phyloP scores from a whole-genome alignment of 495 filamentous ascomycete species.

The Sordaria brevicollis region DNA sequence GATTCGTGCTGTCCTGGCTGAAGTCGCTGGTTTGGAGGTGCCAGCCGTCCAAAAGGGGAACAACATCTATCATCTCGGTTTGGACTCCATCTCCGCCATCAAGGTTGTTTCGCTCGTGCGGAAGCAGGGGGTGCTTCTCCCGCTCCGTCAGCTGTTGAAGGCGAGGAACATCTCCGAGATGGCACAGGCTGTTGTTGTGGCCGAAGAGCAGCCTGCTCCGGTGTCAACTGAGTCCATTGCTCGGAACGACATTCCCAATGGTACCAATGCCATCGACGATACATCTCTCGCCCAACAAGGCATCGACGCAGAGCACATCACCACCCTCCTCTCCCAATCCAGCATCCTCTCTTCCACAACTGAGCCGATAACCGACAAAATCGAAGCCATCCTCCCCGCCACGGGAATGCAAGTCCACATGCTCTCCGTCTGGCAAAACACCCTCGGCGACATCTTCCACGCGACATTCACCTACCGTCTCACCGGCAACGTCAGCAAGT shows the following conservation, averaged over 20 bases:
- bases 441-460: slow-evolving; percentile 49
- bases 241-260: not conserved
- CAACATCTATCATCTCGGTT: slow-evolving; percentile 73
- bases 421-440: slow-evolving; percentile 58
- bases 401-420: slow-evolving; percentile 63
- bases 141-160: slow-evolving; percentile 56
- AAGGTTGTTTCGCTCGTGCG: slow-evolving; percentile 55
- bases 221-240: not conserved
- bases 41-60: slow-evolving; percentile 49
- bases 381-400: slow-evolving; percentile 52
- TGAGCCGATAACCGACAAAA: not conserved
- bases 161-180: slow-evolving; percentile 54
- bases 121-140: slow-evolving; percentile 47
- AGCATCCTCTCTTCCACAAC: not conserved
- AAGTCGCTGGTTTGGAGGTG: slow-evolving; percentile 51
- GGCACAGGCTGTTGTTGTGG: not conserved
- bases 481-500: slow-evolving; percentile 21
- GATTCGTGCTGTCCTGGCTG: slow-evolving; percentile 52
- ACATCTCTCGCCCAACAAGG: not conserved
- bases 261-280: not conserved
- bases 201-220: not conserved
- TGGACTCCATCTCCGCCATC: slow-evolving; percentile 87
- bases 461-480: slow-evolving; percentile 48
- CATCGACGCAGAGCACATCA: not conserved
- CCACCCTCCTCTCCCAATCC: not conserved